Percentiles rank a stretch among this genome's conserved stretches.
Evolutionary conservation across 1,284 basidiomycete genomes (phyloP).

Genomic region (Trametes versicolor): DNA sequence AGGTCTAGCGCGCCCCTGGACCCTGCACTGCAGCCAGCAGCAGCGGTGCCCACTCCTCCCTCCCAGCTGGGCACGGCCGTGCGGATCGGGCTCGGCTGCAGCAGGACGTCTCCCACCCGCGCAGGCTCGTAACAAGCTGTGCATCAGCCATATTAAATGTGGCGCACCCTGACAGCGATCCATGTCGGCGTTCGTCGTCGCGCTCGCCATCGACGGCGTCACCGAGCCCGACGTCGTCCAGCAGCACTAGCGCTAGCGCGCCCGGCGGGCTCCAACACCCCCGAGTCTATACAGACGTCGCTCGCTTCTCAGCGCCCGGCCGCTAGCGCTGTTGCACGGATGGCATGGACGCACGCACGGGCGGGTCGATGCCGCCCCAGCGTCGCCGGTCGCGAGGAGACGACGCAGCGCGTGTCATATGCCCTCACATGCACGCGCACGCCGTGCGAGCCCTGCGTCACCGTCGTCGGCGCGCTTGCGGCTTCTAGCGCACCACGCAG

Average conservation of each 20-base stretch:
- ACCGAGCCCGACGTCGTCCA: background rate
- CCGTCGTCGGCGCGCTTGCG: background rate
- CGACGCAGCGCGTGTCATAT: background rate
- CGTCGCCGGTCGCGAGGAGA: constrained; percentile 14
- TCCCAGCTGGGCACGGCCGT: constrained; percentile 1
- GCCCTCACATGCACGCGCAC: background rate
- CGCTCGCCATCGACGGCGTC: background rate
- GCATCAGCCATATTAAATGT: constrained; percentile 21
- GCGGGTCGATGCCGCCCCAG: constrained; percentile 10
- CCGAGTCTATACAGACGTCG: background rate
- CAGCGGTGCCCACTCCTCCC: background rate
- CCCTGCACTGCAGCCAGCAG: background rate
- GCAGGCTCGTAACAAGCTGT: constrained; percentile 11
- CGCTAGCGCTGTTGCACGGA: background rate
- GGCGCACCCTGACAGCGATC: constrained; percentile 17
- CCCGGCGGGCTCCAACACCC: background rate
- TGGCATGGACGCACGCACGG: background rate
- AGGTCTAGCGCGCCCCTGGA: constrained; percentile 17
- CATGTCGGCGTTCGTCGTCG: constrained; percentile 12
- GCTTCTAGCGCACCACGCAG: constrained; percentile 1
- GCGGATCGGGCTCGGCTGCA: constrained; percentile 13
- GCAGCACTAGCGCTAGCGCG: background rate
- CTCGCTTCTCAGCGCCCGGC: background rate
- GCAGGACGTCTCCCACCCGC: background rate
- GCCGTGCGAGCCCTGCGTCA: background rate